These are phyloP conservation scores for Elaeis oleifera DNA, from an alignment of 202 grass and related monocot species.

Conservation along the genomic window DNA sequence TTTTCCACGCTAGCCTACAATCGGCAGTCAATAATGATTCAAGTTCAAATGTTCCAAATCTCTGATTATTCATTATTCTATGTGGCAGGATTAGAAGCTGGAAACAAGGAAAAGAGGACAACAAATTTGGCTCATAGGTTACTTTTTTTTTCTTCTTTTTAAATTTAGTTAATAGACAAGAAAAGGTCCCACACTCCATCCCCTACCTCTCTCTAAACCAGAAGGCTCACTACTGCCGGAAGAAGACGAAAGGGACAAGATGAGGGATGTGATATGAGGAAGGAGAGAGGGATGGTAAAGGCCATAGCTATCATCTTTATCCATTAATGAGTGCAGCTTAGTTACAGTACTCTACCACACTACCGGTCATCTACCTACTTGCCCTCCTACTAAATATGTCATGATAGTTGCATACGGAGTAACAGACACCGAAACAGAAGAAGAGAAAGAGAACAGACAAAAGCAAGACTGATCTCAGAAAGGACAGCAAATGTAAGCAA, in stretches of 20 bases:
- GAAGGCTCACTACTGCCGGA: too few relatives aligned
- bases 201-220: not conserved
- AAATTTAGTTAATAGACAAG: not conserved
- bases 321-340: not conserved
- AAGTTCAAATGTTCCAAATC: not conserved
- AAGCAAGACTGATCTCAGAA: conserved; percentile 20
- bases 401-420: conserved; percentile 31
- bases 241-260: not conserved
- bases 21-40: conserved; percentile 17
- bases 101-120: too few relatives aligned
- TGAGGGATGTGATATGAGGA: not conserved
- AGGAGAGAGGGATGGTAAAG: not conserved
- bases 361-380: conserved; percentile 1
- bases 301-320: too few relatives aligned
- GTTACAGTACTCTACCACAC: not conserved
- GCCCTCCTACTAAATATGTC: conserved; percentile 13
- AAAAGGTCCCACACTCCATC: not conserved
- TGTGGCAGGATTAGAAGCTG: conserved; percentile 21
- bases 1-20: not conserved
- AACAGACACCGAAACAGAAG: conserved; percentile 31
- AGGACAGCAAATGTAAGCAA: conserved; percentile 2
- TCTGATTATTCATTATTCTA: conserved; percentile 7
- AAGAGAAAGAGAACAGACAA: conserved; percentile 18
- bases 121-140: not conserved
- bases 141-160: not conserved